Conservation (phyloP, 2,329 filamentous ascomycete genomes). For the Harringtonia aguacate region DNA sequence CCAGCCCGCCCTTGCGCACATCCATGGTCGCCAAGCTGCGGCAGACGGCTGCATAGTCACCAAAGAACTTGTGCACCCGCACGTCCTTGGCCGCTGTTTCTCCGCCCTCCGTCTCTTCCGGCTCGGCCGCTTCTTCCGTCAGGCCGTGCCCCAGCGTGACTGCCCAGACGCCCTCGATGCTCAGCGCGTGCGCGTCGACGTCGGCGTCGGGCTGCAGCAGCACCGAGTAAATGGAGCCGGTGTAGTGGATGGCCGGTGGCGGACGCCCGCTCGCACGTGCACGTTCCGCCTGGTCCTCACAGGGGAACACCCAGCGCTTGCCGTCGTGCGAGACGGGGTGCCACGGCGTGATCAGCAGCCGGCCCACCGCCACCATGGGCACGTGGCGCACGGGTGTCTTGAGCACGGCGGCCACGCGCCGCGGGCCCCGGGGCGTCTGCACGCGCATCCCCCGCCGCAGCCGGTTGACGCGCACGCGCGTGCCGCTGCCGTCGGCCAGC, state of each 20-base stretch:
- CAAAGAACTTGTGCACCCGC: constrained; percentile 10
- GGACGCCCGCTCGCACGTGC: no score
- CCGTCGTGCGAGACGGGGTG: constrained; percentile 35
- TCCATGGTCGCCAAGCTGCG: constrained; percentile 26
- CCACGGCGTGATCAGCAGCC: constrained; percentile 45
- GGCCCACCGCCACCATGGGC: constrained; percentile 33
- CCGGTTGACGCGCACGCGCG: constrained; percentile 26
- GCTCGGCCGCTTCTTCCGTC: constrained; percentile 12
- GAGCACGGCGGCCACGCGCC: constrained; percentile 39
- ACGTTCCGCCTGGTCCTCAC: no score
- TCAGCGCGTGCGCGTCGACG: constrained; percentile 37
- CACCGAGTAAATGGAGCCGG: constrained; percentile 45
- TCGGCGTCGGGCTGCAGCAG: constrained; percentile 36
- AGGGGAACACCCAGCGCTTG: constrained; percentile 18
- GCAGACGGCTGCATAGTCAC: constrained; percentile 19
- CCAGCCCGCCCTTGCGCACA: constrained; percentile 26
- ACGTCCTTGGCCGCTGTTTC: no score
- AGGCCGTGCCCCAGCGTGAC: constrained; percentile 51
- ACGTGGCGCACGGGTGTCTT: constrained; percentile 31
- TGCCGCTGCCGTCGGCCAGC: constrained; percentile 25
- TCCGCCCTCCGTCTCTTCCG: not conserved
- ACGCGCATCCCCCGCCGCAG: constrained; percentile 36
- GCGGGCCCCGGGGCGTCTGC: constrained; percentile 36
- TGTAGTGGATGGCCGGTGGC: constrained; percentile 27
- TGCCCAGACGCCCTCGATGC: constrained; percentile 36